phyloP scores from a whole-genome alignment of 2,329 filamentous ascomycete species.

The Sarocladiaceae sp. region DNA sequence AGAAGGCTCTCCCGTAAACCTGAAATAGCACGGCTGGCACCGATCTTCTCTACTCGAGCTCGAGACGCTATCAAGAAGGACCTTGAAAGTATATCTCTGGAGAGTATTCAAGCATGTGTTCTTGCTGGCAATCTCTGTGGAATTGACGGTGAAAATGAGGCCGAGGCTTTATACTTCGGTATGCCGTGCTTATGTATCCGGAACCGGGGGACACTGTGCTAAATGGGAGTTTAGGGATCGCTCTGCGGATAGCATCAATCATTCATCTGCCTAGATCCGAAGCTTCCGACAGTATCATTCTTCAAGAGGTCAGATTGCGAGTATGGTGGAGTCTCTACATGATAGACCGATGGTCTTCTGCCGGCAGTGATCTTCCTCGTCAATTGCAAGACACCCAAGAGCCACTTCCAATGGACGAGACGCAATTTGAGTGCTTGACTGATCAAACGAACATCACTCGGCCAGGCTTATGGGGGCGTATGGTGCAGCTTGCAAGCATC shows the following conservation, averaged over 20 bases:
- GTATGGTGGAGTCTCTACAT: slow-evolving; percentile 30
- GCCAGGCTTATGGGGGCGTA: slow-evolving; percentile 27
- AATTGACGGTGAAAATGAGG: slow-evolving; percentile 22
- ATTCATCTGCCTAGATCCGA: slow-evolving; percentile 19
- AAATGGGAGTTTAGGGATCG: too few species aligned
- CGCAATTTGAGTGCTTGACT: slow-evolving; percentile 19
- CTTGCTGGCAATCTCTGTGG: slow-evolving; percentile 26
- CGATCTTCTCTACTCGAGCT: not conserved
- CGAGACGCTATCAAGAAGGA: slow-evolving; percentile 19
- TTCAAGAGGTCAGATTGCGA: slow-evolving; percentile 23
- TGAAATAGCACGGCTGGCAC: not conserved
- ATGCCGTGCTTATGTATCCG: too few species aligned
- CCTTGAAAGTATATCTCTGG: slow-evolving; percentile 25
- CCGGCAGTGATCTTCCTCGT: slow-evolving; percentile 24
- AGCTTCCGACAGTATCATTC: slow-evolving; percentile 15
- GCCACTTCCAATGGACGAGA: slow-evolving; percentile 27
- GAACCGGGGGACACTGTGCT: too few species aligned
- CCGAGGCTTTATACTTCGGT: slow-evolving; percentile 30
- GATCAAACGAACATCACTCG: slow-evolving; percentile 17
- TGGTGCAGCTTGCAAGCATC: slow-evolving; percentile 26
- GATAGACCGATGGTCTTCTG: slow-evolving; percentile 25
- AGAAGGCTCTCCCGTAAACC: not conserved
- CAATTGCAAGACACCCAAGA: slow-evolving; percentile 20
- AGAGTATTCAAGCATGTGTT: slow-evolving; percentile 29
- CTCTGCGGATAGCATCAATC: slow-evolving; percentile 28